These are phyloP conservation scores for Alternaria ventricosa DNA, from an alignment of 2,329 filamentous ascomycete species.

Conservation along the genomic window DNA sequence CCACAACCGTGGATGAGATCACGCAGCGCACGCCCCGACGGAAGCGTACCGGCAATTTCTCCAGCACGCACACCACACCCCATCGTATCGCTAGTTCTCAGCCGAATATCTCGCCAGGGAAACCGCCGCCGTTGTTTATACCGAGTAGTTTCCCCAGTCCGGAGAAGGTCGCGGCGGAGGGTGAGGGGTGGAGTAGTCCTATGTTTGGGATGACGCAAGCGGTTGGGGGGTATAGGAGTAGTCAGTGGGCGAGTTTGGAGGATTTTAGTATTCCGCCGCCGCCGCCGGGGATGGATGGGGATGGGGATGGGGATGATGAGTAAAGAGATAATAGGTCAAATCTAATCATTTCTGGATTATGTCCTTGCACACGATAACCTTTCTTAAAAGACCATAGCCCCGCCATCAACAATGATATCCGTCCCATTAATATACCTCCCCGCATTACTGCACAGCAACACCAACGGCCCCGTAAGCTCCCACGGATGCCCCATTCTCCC, in stretches of 20 bases:
- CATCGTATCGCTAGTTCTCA: slow-evolving; percentile 28
- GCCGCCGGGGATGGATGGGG: slow-evolving; percentile 22
- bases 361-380: too few species aligned
- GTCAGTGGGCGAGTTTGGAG: slow-evolving; percentile 33
- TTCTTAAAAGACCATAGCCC: slow-evolving; percentile 42
- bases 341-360: too few species aligned
- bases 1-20: slow-evolving; percentile 42
- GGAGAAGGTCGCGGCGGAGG: slow-evolving; percentile 20
- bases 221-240: slow-evolving; percentile 8
- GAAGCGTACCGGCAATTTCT: slow-evolving; percentile 14
- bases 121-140: slow-evolving; percentile 41
- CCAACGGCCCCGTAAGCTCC: slow-evolving; percentile 68
- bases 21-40: slow-evolving; percentile 31
- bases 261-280: slow-evolving; percentile 43
- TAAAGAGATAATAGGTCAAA: neutral
- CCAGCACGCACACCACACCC: slow-evolving; percentile 32
- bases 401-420: slow-evolving; percentile 70
- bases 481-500: slow-evolving; percentile 69
- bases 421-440: slow-evolving; percentile 73
- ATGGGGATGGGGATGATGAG: neutral
- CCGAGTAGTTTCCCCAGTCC: slow-evolving; percentile 45
- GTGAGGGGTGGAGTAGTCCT: slow-evolving; percentile 38
- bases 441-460: slow-evolving; percentile 66
- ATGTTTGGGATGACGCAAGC: slow-evolving; percentile 22
- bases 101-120: slow-evolving; percentile 27